Percentiles rank a stretch among this genome's conserved stretches.
Evolutionary conservation across 371 early-diverging fungal genomes (phyloP).

Genomic region (Apophysomyces ossiformis): DNA sequence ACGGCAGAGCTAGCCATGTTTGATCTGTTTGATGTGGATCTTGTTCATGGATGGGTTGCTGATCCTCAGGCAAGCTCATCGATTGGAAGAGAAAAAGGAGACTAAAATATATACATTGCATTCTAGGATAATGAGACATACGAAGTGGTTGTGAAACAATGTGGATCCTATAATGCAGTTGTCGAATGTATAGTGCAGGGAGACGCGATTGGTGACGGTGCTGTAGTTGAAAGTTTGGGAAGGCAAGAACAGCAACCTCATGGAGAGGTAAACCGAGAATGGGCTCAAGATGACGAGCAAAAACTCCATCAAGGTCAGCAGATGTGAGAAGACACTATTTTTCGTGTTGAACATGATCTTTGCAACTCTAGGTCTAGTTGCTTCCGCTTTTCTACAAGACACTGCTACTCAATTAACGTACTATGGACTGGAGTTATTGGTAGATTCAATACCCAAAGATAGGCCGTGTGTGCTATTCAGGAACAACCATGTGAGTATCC

Average conservation of each 20-base stretch:
- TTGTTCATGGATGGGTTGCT: conserved; percentile 92
- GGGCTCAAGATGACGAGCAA: conserved; percentile 29
- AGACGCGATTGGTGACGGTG: conserved; percentile 56
- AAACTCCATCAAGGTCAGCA: conserved; percentile 38
- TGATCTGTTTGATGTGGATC: conserved; percentile 75
- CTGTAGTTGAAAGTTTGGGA: conserved; percentile 33
- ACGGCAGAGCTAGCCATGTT: conserved; percentile 80
- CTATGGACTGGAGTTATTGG: conserved; percentile 72
- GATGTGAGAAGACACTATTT: not conserved
- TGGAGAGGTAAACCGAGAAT: conserved; percentile 10
- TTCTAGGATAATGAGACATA: conserved; percentile 57
- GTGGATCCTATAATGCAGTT: conserved; percentile 75
- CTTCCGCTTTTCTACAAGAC: conserved; percentile 67
- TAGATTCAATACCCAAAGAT: conserved; percentile 63
- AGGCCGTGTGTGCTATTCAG: conserved; percentile 84
- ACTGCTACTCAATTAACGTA: conserved; percentile 88
- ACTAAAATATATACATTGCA: not conserved
- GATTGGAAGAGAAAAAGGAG: not conserved
- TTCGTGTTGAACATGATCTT: not conserved
- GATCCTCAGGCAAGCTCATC: conserved; percentile 62
- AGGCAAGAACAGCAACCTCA: not conserved
- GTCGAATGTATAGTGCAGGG: conserved; percentile 80
- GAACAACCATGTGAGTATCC: conserved; percentile 81
- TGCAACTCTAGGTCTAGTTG: conserved; percentile 50
- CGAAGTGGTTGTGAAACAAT: conserved; percentile 55